Conservation (phyloP, 2,329 filamentous ascomycete genomes). For the Clarireedia sp. region DNA sequence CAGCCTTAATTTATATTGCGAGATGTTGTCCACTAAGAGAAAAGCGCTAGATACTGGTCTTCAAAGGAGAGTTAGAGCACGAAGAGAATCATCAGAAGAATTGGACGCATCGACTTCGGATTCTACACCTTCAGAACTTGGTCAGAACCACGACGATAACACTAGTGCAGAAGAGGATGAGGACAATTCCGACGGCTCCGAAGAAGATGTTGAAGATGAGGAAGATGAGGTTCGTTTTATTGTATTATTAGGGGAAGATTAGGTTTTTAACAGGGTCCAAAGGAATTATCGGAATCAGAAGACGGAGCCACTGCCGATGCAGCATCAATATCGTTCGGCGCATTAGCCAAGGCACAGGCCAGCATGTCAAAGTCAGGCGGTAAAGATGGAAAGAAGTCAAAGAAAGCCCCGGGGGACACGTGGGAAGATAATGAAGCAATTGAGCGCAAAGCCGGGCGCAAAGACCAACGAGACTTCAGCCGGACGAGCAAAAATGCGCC, state of each 20-base stretch:
- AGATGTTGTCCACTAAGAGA: constrained; percentile 26
- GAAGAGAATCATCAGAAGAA: constrained; percentile 25
- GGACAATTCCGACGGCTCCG: constrained; percentile 31
- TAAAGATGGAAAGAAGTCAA: constrained; percentile 27
- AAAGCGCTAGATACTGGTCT: constrained; percentile 22
- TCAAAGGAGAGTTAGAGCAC: constrained; percentile 26
- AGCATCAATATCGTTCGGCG: constrained; percentile 72
- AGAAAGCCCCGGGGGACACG: constrained; percentile 32
- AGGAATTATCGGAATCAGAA: constrained; percentile 16
- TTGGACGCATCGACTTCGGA: constrained; percentile 27
- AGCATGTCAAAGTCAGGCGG: constrained; percentile 39
- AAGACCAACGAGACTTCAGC: constrained; percentile 34
- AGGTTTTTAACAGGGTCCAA: constrained; percentile 10
- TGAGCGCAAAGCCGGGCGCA: constrained; percentile 34
- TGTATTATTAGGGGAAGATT: neutral
- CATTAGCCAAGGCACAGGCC: constrained; percentile 79
- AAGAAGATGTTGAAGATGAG: constrained; percentile 20
- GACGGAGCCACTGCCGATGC: constrained; percentile 25
- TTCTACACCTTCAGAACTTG: constrained; percentile 30
- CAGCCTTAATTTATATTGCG: neutral
- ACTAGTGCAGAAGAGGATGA: constrained; percentile 24
- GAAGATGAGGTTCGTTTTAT: constrained; percentile 8
- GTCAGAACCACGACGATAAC: constrained; percentile 31
- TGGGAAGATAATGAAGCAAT: constrained; percentile 34
- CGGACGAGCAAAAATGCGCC: constrained; percentile 83